Conservation (phyloP, 2,329 filamentous ascomycete species). For the Thyridium curvatum region DNA sequence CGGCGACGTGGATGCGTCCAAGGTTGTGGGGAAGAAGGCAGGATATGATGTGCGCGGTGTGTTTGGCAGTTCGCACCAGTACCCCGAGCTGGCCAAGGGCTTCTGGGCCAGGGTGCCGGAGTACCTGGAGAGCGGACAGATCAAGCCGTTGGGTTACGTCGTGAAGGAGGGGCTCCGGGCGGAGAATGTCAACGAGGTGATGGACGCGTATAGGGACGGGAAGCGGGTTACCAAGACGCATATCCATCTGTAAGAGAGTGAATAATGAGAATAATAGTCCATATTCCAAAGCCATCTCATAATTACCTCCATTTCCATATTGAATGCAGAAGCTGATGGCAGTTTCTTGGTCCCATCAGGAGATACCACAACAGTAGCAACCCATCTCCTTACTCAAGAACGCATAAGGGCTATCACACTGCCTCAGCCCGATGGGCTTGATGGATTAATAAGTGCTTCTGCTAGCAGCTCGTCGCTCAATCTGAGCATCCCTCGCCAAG, state of each 20-base stretch:
- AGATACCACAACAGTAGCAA: too few relatives aligned
- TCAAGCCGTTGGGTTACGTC: slow-evolving; percentile 20
- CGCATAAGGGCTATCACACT: too few relatives aligned
- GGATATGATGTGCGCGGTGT: slow-evolving; percentile 21
- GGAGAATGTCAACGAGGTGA: slow-evolving; percentile 25
- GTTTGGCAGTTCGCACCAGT: slow-evolving; percentile 16
- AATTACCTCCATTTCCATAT: too few relatives aligned
- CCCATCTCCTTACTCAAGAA: too few relatives aligned
- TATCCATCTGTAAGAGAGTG: slow-evolving; percentile 6
- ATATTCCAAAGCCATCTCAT: too few relatives aligned
- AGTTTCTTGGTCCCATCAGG: too few relatives aligned
- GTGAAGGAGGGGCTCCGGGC: slow-evolving; percentile 23
- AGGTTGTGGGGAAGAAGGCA: slow-evolving; percentile 20
- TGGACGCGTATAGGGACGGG: slow-evolving; percentile 30
- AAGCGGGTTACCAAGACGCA: slow-evolving; percentile 14
- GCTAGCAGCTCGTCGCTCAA: too few relatives aligned
- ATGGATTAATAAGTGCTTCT: too few relatives aligned
- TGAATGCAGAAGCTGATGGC: too few relatives aligned
- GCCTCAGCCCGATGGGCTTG: too few relatives aligned
- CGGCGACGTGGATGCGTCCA: slow-evolving; percentile 15
- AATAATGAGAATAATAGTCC: too few relatives aligned
- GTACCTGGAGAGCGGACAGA: slow-evolving; percentile 20
- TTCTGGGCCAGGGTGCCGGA: slow-evolving; percentile 23
- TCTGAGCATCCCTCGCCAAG: too few relatives aligned
- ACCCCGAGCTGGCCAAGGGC: slow-evolving; percentile 17